These are phyloP conservation scores for Microsporum audouinii DNA, from an alignment of 2,329 filamentous ascomycete genomes.

Conservation along the genomic window DNA sequence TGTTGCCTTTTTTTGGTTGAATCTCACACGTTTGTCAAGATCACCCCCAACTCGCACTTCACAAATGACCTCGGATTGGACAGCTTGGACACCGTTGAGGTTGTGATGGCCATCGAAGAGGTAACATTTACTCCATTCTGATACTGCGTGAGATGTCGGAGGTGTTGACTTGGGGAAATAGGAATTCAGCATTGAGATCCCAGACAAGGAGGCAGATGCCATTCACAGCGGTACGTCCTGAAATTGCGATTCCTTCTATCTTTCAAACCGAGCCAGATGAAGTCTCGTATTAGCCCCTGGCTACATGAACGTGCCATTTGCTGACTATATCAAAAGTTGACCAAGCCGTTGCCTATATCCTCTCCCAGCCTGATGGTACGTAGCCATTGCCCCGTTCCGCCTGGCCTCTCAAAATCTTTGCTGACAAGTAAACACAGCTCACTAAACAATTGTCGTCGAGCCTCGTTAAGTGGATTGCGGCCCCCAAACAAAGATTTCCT, in stretches of 20 bases:
- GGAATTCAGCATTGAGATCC: constrained; percentile 90
- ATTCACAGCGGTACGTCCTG: constrained; percentile 75
- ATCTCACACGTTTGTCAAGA: constrained; percentile 42
- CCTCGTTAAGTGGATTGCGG: neutral
- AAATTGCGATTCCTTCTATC: neutral
- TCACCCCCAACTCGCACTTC: constrained; percentile 77
- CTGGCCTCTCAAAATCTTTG: constrained; percentile 17
- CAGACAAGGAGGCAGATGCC: constrained; percentile 87
- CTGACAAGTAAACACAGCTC: constrained; percentile 17
- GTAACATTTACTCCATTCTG: constrained; percentile 35
- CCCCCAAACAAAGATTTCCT: neutral
- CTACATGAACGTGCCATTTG: neutral
- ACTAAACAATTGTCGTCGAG: constrained; percentile 7
- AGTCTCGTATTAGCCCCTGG: neutral
- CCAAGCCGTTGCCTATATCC: constrained; percentile 89
- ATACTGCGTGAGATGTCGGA: constrained; percentile 7
- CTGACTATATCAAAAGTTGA: constrained; percentile 50
- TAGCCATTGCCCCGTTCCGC: constrained; percentile 27
- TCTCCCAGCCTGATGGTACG: constrained; percentile 83
- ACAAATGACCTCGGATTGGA: constrained; percentile 94
- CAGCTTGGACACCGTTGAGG: constrained; percentile 96
- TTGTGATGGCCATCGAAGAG: constrained; percentile 99
- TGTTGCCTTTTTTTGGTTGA: neutral
- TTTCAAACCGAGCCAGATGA: neutral
- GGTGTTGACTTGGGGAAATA: constrained; percentile 23